These are phyloP conservation scores for Ceratocystis papillata DNA, from an alignment of 2,329 filamentous ascomycete genomes.

Conservation along the genomic window DNA sequence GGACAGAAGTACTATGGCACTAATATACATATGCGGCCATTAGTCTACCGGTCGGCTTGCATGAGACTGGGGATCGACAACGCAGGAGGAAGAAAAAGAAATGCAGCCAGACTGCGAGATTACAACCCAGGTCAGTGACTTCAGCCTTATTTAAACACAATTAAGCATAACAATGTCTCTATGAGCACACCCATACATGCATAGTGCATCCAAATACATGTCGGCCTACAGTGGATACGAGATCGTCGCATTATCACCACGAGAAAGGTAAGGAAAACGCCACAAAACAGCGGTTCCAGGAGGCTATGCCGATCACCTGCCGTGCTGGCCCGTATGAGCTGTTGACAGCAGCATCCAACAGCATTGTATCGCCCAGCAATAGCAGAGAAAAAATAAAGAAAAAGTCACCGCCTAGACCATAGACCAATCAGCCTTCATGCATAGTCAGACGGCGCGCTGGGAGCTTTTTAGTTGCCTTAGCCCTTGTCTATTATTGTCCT, in stretches of 20 bases:
- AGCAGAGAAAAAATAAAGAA: too few species aligned
- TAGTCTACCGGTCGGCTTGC: neutral
- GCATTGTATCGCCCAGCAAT: too few species aligned
- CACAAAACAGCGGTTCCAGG: neutral
- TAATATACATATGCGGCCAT: neutral
- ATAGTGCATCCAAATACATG: constrained; percentile 3
- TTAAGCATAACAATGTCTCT: constrained; percentile 4
- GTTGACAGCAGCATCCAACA: neutral
- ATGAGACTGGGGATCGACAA: neutral
- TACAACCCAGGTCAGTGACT: neutral
- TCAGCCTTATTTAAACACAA: neutral
- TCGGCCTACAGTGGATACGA: constrained; percentile 3
- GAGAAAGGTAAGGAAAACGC: neutral
- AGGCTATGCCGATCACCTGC: neutral
- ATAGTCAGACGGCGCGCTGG: constrained; percentile 1
- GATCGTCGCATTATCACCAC: constrained; percentile 1
- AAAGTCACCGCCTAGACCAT: neutral
- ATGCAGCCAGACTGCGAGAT: too few species aligned
- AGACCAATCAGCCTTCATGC: neutral
- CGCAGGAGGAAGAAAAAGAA: neutral
- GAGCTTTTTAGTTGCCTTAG: neutral
- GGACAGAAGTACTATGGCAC: neutral
- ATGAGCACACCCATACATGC: constrained; percentile 7
- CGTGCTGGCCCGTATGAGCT: neutral
- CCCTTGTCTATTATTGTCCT: neutral